Percentiles rank a stretch among this genome's conserved stretches.
Evolutionary conservation across 345 rosid species (phyloP).

Genomic region (Boechera stricta): DNA sequence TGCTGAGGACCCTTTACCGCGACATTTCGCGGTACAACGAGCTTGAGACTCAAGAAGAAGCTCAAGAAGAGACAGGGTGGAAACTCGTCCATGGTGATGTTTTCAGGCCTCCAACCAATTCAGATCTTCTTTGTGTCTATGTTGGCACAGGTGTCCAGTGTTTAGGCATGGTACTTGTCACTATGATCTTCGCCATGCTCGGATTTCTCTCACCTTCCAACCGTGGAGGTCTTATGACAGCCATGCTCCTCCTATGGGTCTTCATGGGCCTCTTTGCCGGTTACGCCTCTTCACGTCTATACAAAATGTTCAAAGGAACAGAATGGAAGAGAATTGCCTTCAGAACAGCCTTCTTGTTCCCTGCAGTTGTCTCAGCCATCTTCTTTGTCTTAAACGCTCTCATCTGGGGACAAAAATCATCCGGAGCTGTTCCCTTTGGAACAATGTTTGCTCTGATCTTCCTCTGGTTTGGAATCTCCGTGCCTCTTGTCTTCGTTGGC

Average conservation of each 20-base stretch:
- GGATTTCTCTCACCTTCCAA: slow-evolving; percentile 86
- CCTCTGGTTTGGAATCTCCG: slow-evolving; percentile 83
- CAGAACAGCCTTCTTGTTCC: slow-evolving; percentile 77
- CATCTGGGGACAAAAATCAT: slow-evolving; percentile 87
- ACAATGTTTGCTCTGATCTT: slow-evolving; percentile 83
- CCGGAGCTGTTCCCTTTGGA: slow-evolving; percentile 87
- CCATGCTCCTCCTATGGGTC: slow-evolving; percentile 83
- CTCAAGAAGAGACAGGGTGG: slow-evolving; percentile 92
- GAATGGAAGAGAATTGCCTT: slow-evolving; percentile 79
- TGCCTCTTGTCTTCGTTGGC: slow-evolving; percentile 75
- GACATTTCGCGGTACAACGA: slow-evolving; percentile 83
- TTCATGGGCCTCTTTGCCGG: slow-evolving; percentile 87
- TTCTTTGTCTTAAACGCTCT: slow-evolving; percentile 77
- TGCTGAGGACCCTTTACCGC: slow-evolving; percentile 80
- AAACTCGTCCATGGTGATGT: slow-evolving; percentile 84
- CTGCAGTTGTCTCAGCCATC: slow-evolving; percentile 64
- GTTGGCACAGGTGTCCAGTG: slow-evolving; percentile 84
- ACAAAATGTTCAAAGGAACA: slow-evolving; percentile 79
- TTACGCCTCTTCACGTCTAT: slow-evolving; percentile 64
- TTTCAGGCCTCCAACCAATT: slow-evolving; percentile 73
- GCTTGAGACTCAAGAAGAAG: slow-evolving; percentile 86
- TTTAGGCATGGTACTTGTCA: slow-evolving; percentile 76
- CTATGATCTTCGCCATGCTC: slow-evolving; percentile 75
- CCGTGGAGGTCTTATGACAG: slow-evolving; percentile 89
- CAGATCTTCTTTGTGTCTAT: slow-evolving; percentile 69